Conservation (phyloP, 176 grass and related monocot species). For the Avena atlantica region DNA sequence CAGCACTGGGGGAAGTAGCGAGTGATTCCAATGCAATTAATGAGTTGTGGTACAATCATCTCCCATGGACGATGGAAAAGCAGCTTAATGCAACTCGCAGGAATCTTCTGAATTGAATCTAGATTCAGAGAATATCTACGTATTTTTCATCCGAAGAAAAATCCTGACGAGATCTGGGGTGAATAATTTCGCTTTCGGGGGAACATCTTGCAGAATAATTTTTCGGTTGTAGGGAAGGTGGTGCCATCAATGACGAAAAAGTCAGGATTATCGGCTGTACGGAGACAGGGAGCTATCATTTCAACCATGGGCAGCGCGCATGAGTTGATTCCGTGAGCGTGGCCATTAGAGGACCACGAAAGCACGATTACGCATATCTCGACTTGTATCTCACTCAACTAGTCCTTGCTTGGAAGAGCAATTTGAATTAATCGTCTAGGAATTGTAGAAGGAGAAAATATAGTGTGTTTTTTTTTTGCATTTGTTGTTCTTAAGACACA, state of each 20-base stretch:
- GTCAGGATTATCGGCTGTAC: neutral
- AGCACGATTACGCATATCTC: neutral
- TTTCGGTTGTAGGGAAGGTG: neutral
- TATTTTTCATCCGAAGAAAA: neutral
- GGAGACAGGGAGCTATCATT: neutral
- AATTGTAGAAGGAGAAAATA: neutral
- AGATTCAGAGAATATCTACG: neutral
- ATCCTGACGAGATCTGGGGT: neutral
- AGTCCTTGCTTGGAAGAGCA: neutral
- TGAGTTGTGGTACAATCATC: constrained; percentile 37
- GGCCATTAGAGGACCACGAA: constrained; percentile 9
- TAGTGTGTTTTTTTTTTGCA: neutral
- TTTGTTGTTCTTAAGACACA: neutral
- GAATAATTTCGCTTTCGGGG: neutral
- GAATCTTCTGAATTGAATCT: neutral
- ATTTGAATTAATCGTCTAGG: neutral
- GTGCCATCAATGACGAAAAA: neutral
- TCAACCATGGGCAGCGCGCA: constrained; percentile 5
- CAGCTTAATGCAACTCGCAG: neutral
- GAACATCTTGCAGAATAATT: neutral
- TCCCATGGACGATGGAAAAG: constrained; percentile 4
- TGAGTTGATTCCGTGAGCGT: constrained; percentile 1
- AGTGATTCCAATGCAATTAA: constrained; percentile 38
- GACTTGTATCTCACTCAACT: neutral
- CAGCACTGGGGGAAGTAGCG: constrained; percentile 6